Evolutionary conservation across 768 basidiomycete genomes (phyloP).

Genomic region (Fistulinella prunicolor): DNA sequence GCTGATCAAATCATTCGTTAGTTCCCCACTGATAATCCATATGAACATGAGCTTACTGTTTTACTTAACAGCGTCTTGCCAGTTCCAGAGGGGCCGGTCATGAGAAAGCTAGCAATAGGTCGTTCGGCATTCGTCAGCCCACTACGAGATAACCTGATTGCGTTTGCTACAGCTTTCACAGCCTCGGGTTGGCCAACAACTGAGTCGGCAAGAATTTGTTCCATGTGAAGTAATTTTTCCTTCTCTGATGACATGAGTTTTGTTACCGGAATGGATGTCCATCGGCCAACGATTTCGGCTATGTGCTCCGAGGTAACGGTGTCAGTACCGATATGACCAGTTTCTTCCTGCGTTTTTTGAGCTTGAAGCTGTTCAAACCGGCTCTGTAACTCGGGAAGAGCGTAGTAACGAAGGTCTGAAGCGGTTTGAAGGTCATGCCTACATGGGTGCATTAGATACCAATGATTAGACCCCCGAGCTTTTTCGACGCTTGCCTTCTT

Average conservation of each 20-base stretch:
- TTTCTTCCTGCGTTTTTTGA: conserved; percentile 75
- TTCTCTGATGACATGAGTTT: conserved; percentile 84
- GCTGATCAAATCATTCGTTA: conserved; percentile 40
- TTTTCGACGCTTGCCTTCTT: conserved; percentile 51
- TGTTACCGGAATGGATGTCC: conserved; percentile 92
- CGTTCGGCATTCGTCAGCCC: conserved; percentile 87
- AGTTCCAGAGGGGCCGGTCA: conserved; percentile 89
- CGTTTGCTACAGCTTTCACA: conserved; percentile 89
- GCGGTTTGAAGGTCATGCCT: conserved; percentile 73
- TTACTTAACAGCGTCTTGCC: conserved; percentile 90
- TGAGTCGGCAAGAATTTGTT: conserved; percentile 69
- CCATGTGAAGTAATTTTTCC: conserved; percentile 86
- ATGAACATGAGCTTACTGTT: conserved; percentile 52
- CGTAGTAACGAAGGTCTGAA: conserved; percentile 88
- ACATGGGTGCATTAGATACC: neutral
- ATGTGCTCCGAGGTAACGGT: conserved; percentile 86
- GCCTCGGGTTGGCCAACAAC: conserved; percentile 93
- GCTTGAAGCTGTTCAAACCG: conserved; percentile 70
- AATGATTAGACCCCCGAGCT: neutral
- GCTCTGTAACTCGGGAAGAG: conserved; percentile 81
- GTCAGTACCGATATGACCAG: conserved; percentile 54
- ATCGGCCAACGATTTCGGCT: conserved; percentile 89
- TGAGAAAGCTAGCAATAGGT: conserved; percentile 90
- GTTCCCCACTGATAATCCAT: neutral
- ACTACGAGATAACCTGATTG: conserved; percentile 87